Evolutionary conservation across 1,284 basidiomycete genomes (phyloP).

Genomic region (Baeospora myosura): DNA sequence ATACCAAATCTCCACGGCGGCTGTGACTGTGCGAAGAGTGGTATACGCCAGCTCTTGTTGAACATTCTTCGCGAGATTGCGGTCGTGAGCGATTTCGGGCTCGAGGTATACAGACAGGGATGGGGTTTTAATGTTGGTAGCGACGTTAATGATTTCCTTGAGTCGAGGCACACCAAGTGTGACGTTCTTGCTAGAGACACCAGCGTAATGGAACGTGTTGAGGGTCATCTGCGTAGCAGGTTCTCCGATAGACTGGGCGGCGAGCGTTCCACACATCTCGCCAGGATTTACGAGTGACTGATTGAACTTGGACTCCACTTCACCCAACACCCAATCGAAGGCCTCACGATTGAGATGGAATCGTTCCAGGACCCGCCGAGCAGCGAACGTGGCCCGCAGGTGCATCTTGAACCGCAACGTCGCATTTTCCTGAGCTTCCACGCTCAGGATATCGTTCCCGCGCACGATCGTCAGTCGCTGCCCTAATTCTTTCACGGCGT

Average conservation of each 20-base stretch:
- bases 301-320: constrained; percentile 93
- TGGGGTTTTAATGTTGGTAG: constrained; percentile 97
- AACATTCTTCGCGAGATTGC: constrained; percentile 73
- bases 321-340: constrained; percentile 96
- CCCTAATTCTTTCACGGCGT: constrained; percentile 65
- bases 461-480: constrained; percentile 79
- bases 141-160: constrained; percentile 99
- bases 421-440: constrained; percentile 82
- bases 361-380: constrained; percentile 79
- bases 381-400: constrained; percentile 80
- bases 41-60: constrained; percentile 93
- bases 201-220: constrained; percentile 98
- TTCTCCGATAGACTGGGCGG: constrained; percentile 98
- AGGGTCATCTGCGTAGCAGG: constrained; percentile 99
- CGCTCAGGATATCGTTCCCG: constrained; percentile 72
- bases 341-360: constrained; percentile 85
- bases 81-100: constrained; percentile 59
- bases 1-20: constrained; percentile 97
- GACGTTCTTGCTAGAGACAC: constrained; percentile 96
- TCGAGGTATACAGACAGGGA: constrained; percentile 88
- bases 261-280: constrained; percentile 98
- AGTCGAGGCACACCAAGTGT: constrained; percentile 96
- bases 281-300: constrained; percentile 87
- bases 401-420: constrained; percentile 93
- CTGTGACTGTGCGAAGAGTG: constrained; percentile 90